These are phyloP conservation scores for Talaromyces albobiverticillius DNA, from an alignment of 2,329 filamentous ascomycete genomes.

Conservation along the genomic window DNA sequence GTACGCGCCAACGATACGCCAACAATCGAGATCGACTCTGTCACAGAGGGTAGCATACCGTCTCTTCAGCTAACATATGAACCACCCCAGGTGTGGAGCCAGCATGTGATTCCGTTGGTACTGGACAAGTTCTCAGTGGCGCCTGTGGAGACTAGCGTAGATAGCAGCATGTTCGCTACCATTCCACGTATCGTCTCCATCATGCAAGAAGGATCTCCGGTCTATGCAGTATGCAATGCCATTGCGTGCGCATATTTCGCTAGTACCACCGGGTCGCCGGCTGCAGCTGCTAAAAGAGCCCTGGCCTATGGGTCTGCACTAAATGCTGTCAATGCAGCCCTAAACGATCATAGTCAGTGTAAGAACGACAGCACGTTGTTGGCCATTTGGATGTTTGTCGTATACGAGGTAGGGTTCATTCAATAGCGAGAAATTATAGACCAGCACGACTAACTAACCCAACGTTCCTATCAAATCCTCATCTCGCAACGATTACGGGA, in stretches of 20 bases:
- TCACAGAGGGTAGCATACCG: neutral
- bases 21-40: neutral
- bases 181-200: neutral
- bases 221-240: neutral
- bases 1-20: neutral
- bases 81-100: neutral
- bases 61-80: neutral
- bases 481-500: too few species aligned
- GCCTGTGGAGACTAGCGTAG: neutral
- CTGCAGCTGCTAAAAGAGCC: neutral
- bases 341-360: neutral
- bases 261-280: neutral
- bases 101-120: neutral
- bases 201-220: neutral
- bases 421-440: too few species aligned
- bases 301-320: neutral
- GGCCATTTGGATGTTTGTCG: too few species aligned
- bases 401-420: too few species aligned
- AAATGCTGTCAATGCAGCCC: neutral
- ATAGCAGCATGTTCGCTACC: neutral
- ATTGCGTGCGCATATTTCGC: neutral
- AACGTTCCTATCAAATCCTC: too few species aligned
- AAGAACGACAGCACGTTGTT: neutral
- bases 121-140: neutral
- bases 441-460: too few species aligned